phyloP scores from a whole-genome alignment of 2,329 filamentous ascomycete genomes.

The Talaromyces albobiverticillius region DNA sequence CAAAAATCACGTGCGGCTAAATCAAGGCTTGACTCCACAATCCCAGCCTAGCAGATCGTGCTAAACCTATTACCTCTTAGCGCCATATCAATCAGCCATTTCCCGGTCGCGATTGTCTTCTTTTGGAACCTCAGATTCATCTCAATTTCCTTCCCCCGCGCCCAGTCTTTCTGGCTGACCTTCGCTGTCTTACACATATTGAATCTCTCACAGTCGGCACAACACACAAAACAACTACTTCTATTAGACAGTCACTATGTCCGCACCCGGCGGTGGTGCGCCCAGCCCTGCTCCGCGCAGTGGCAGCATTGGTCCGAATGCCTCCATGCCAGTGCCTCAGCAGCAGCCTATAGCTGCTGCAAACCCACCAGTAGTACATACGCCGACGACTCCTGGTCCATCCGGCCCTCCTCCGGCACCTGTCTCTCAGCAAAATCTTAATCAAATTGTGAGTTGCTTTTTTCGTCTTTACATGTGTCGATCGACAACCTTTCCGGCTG shows the following conservation, averaged over 20 bases:
- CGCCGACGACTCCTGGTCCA: slow-evolving; percentile 31
- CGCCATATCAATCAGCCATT: slow-evolving; percentile 14
- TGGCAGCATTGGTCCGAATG: slow-evolving; percentile 47
- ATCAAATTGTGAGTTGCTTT: slow-evolving; percentile 79
- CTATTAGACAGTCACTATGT: slow-evolving; percentile 31
- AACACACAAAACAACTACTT: background rate
- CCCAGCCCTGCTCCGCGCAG: slow-evolving; percentile 49
- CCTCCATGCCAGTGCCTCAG: slow-evolving; percentile 45
- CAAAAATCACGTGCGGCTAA: slow-evolving; percentile 12
- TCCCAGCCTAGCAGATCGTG: too few species aligned
- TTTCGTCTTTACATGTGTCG: slow-evolving; percentile 12
- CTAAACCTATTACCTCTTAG: slow-evolving; percentile 7
- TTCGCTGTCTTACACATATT: too few species aligned
- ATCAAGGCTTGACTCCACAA: too few species aligned
- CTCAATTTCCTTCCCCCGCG: slow-evolving; percentile 1
- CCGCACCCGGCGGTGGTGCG: slow-evolving; percentile 42
- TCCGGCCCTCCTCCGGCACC: slow-evolving; percentile 35
- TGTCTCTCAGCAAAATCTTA: slow-evolving; percentile 84
- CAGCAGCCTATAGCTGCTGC: slow-evolving; percentile 48
- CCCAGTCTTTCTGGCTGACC: slow-evolving; percentile 3
- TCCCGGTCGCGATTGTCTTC: slow-evolving; percentile 9
- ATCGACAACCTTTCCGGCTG: too few species aligned
- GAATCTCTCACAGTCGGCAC: background rate
- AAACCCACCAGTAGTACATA: slow-evolving; percentile 43
- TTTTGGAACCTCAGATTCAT: background rate